Evolutionary conservation across 768 basidiomycete genomes (phyloP).

Genomic region (Auricularia auricula-judae): DNA sequence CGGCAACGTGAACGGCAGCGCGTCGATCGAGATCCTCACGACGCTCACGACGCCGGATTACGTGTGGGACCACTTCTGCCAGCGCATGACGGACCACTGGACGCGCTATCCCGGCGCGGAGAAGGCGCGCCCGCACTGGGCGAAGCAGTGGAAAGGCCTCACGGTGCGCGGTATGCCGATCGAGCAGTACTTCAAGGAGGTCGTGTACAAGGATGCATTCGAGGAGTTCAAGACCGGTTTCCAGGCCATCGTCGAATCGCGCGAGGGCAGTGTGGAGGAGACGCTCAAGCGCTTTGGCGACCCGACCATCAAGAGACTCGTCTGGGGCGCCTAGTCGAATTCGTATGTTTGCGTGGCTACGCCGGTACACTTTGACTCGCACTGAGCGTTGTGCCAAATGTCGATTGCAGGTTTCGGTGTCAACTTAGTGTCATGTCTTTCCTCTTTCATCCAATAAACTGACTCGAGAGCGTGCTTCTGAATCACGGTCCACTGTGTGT

Average conservation of each 20-base stretch:
- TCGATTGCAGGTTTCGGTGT: too few relatives aligned
- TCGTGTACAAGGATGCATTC: neutral
- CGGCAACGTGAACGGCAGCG: conserved; percentile 13
- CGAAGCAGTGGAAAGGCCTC: conserved; percentile 18
- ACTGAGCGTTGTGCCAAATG: too few relatives aligned
- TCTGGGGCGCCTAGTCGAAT: neutral
- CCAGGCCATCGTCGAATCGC: neutral
- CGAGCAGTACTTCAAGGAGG: conserved; percentile 8
- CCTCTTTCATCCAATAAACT: too few relatives aligned
- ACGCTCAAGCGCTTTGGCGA: neutral
- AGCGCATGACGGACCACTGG: conserved; percentile 16
- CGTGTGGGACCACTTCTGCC: conserved; percentile 13
- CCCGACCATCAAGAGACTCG: neutral
- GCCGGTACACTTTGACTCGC: too few relatives aligned
- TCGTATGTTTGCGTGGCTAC: too few relatives aligned
- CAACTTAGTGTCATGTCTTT: too few relatives aligned
- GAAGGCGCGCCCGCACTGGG: conserved; percentile 19
- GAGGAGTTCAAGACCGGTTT: neutral
- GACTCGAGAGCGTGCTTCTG: too few relatives aligned
- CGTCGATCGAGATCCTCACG: conserved; percentile 17
- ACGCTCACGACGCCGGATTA: conserved; percentile 12
- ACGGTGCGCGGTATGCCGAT: conserved; percentile 13
- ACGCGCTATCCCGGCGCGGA: conserved; percentile 11
- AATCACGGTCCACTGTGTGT: too few relatives aligned
- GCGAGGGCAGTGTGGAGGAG: neutral